Percentiles rank a stretch among this genome's conserved stretches.
Conservation (phyloP, 2,329 filamentous ascomycete species). For the Bisporella sp. region DNA sequence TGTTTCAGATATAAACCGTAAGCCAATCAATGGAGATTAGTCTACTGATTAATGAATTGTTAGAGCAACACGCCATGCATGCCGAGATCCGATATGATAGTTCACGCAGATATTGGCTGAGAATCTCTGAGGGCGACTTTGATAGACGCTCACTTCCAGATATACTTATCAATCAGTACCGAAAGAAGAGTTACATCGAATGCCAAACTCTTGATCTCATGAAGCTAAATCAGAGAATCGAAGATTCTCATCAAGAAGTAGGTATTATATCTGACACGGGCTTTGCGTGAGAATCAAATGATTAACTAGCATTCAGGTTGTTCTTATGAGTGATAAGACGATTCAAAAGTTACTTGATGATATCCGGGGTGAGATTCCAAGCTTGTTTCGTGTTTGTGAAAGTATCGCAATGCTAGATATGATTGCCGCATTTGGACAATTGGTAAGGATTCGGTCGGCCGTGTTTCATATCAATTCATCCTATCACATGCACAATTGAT, state of each 20-base stretch:
- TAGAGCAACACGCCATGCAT: slow-evolving; percentile 42
- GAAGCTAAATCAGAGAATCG: slow-evolving; percentile 72
- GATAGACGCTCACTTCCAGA: slow-evolving; percentile 54
- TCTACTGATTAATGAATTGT: too few species aligned
- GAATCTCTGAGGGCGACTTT: slow-evolving; percentile 55
- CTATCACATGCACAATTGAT: too few species aligned
- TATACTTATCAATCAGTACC: slow-evolving; percentile 69
- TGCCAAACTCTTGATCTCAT: slow-evolving; percentile 82
- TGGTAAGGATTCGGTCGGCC: not conserved
- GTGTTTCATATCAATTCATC: too few species aligned
- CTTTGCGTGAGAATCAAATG: not conserved
- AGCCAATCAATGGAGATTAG: slow-evolving; percentile 6
- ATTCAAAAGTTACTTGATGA: slow-evolving; percentile 64
- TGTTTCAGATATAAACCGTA: slow-evolving; percentile 60
- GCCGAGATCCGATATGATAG: slow-evolving; percentile 70
- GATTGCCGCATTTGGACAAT: slow-evolving; percentile 58
- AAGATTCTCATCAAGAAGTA: slow-evolving; percentile 72
- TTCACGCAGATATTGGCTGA: slow-evolving; percentile 72
- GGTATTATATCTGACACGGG: not conserved
- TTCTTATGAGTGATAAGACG: slow-evolving; percentile 73
- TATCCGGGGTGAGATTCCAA: slow-evolving; percentile 65
- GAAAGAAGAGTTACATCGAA: slow-evolving; percentile 69
- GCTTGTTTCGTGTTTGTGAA: slow-evolving; percentile 79
- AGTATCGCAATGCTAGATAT: slow-evolving; percentile 83
- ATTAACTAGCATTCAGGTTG: slow-evolving; percentile 32